Conservation (phyloP, 2,329 filamentous ascomycete species). For the Clonostachys chloroleuca region DNA sequence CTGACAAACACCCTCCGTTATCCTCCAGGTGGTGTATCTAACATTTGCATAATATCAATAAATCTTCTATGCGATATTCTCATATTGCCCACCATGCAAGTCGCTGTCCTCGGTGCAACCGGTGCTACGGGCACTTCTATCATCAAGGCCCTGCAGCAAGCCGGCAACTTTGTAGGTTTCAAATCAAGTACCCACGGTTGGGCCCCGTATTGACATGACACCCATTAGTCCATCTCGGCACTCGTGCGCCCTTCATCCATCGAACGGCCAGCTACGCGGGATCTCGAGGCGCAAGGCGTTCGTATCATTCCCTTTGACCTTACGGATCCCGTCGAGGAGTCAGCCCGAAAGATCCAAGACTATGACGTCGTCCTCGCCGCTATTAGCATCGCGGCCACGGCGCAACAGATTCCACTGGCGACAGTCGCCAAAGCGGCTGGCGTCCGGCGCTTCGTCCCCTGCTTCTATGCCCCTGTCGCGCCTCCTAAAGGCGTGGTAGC, state of each 20-base stretch:
- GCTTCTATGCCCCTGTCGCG: conserved; percentile 37
- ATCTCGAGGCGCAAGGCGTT: conserved; percentile 34
- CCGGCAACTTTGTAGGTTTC: conserved; percentile 17
- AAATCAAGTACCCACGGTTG: neutral
- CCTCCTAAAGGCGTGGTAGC: conserved; percentile 29
- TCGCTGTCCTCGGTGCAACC: conserved; percentile 30
- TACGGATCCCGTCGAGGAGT: conserved; percentile 28
- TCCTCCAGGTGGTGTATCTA: too few species aligned
- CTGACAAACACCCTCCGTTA: too few species aligned
- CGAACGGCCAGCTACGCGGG: conserved; percentile 34
- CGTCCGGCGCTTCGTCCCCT: conserved; percentile 47
- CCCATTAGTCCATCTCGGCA: conserved; percentile 36
- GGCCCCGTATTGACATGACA: too few species aligned
- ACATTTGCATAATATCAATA: too few species aligned
- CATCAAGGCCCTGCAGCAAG: conserved; percentile 26
- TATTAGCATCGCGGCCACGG: conserved; percentile 24
- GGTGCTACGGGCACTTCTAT: conserved; percentile 33
- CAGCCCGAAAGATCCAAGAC: conserved; percentile 32
- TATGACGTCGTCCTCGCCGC: conserved; percentile 40
- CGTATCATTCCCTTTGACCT: conserved; percentile 36
- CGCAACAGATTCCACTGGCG: conserved; percentile 38
- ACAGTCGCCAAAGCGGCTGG: conserved; percentile 42
- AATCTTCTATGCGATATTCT: too few species aligned
- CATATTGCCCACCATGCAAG: conserved; percentile 16
- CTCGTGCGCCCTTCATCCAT: conserved; percentile 39